Percentiles rank a stretch among this genome's conserved stretches.
These are phyloP conservation scores for Paecilomyces sp. DNA, from an alignment of 2,329 filamentous ascomycete genomes.

Conservation along the genomic window DNA sequence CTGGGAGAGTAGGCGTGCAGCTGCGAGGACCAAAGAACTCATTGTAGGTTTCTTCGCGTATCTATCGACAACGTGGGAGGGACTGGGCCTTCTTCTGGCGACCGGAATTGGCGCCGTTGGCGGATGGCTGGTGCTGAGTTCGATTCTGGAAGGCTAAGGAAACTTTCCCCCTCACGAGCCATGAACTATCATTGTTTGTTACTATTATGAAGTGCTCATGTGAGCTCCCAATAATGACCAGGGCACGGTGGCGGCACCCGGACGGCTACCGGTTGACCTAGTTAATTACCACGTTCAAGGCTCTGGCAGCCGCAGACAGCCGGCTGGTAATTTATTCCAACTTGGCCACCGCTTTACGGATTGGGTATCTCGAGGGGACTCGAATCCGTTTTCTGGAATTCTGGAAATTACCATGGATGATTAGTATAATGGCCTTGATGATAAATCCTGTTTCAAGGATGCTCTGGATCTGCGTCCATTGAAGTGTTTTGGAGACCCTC, in stretches of 20 bases:
- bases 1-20: conserved; percentile 48
- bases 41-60: conserved; percentile 53
- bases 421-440: neutral
- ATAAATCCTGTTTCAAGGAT: neutral
- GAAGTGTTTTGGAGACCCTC: neutral
- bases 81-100: conserved; percentile 34
- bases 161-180: neutral
- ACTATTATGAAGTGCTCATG: neutral
- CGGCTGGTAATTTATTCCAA: neutral
- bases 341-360: neutral
- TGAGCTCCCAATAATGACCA: too few relatives aligned
- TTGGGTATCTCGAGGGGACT: neutral
- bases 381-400: neutral
- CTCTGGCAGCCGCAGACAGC: neutral
- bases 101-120: conserved; percentile 30
- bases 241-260: neutral
- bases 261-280: neutral
- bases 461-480: neutral
- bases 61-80: conserved; percentile 43
- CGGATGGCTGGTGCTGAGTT: conserved; percentile 35
- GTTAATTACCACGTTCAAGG: neutral
- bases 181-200: neutral
- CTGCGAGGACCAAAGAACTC: conserved; percentile 53
- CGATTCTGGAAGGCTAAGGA: conserved; percentile 19
- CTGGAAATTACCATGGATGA: neutral